These are phyloP conservation scores for Naganishia liquefaciens DNA, from an alignment of 1,284 basidiomycete genomes.

Conservation along the genomic window DNA sequence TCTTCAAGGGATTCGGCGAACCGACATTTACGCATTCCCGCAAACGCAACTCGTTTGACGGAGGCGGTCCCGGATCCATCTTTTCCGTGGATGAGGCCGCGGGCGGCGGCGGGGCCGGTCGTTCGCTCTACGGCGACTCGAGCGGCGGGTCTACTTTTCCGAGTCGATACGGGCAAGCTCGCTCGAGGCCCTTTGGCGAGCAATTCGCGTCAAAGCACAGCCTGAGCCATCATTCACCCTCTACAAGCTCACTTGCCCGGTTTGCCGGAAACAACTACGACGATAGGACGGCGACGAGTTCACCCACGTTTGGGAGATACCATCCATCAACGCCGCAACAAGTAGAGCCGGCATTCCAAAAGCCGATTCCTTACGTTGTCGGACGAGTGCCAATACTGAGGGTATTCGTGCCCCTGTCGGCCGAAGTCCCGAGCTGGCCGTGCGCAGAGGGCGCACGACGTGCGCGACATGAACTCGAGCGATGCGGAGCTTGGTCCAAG, in stretches of 20 bases:
- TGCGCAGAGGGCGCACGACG: constrained; percentile 48
- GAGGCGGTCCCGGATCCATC: constrained; percentile 49
- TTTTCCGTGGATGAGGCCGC: constrained; percentile 42
- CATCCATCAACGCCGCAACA: constrained; percentile 27
- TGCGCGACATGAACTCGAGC: constrained; percentile 49
- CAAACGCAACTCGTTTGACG: constrained; percentile 41
- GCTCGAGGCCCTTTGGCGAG: constrained; percentile 1
- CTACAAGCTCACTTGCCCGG: constrained; percentile 16
- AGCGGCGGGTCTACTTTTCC: constrained; percentile 16
- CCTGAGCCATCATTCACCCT: constrained; percentile 8
- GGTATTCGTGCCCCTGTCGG: constrained; percentile 51
- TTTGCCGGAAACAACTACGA: constrained; percentile 12
- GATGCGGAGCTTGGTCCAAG: constrained; percentile 49
- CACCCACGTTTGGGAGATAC: constrained; percentile 11
- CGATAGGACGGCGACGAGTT: constrained; percentile 15
- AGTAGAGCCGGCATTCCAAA: constrained; percentile 50
- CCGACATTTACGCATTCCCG: constrained; percentile 24
- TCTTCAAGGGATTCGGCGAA: constrained; percentile 48
- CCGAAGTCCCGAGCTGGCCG: constrained; percentile 48
- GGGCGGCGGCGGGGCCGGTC: not conserved
- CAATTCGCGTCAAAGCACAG: constrained; percentile 1
- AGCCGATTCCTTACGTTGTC: constrained; percentile 47
- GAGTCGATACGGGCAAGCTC: constrained; percentile 2
- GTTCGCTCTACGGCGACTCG: constrained; percentile 16
- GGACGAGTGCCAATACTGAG: constrained; percentile 51